Conservation (phyloP, 2,329 filamentous ascomycete genomes). For the Nigrospora oryzae region DNA sequence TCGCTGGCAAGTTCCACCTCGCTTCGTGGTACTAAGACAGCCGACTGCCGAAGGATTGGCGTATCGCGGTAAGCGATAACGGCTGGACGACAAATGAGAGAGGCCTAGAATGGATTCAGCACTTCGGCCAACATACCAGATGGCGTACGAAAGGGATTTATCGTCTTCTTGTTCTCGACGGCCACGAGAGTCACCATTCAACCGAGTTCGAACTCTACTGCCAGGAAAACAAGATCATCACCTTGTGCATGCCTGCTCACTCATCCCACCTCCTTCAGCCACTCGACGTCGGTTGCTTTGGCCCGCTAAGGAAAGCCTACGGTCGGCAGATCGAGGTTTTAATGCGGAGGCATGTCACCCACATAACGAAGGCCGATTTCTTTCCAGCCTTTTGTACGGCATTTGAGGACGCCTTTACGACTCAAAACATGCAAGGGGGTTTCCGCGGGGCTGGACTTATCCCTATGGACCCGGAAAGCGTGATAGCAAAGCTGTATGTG, state of each 20-base stretch:
- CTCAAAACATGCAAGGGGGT: not conserved
- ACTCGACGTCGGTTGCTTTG: slow-evolving; percentile 28
- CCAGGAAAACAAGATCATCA: slow-evolving; percentile 25
- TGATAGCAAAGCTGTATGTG: not conserved
- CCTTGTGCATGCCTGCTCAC: slow-evolving; percentile 23
- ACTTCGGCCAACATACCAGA: slow-evolving; percentile 15
- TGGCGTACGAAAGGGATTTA: slow-evolving; percentile 13
- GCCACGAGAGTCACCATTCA: slow-evolving; percentile 24
- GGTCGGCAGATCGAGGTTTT: slow-evolving; percentile 16
- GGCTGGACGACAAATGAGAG: not conserved
- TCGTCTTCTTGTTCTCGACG: slow-evolving; percentile 26
- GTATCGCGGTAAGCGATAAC: not conserved
- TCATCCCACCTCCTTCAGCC: slow-evolving; percentile 27
- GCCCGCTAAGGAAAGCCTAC: slow-evolving; percentile 23
- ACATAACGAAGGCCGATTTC: slow-evolving; percentile 14
- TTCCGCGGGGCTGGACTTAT: not conserved
- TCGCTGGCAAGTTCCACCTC: not conserved
- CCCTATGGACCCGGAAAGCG: not conserved
- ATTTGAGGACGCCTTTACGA: not conserved
- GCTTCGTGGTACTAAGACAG: not conserved
- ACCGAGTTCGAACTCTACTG: slow-evolving; percentile 24
- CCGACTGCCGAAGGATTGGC: not conserved
- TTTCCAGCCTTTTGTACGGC: not conserved
- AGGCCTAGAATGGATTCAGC: not conserved
- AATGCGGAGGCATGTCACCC: slow-evolving; percentile 16